Evolutionary conservation across 257 asterid species (phyloP).

Genomic region (Galeopsis tetrahit): DNA sequence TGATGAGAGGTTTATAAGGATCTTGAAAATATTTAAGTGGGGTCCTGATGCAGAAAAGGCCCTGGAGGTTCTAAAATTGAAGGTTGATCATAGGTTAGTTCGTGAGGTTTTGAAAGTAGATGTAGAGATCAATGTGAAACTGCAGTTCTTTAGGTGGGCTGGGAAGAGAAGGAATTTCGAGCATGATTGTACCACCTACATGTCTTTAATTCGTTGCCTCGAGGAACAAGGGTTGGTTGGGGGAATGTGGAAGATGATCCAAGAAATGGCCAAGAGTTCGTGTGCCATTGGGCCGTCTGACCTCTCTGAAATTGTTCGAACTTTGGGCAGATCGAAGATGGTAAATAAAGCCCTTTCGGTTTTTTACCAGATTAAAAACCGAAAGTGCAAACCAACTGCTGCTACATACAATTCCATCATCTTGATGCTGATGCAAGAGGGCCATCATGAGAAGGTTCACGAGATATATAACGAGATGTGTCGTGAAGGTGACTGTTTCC

Average conservation of each 20-base stretch:
- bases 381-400: slow-evolving; percentile 81
- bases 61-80: slow-evolving; percentile 72
- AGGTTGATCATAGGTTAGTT: slow-evolving; percentile 74
- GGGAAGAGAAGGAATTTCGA: slow-evolving; percentile 81
- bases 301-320: slow-evolving; percentile 63
- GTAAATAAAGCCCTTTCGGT: slow-evolving; percentile 69
- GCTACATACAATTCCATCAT: slow-evolving; percentile 80
- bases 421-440: slow-evolving; percentile 88
- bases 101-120: slow-evolving; percentile 78
- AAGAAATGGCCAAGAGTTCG: slow-evolving; percentile 73
- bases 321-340: slow-evolving; percentile 81
- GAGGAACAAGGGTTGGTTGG: slow-evolving; percentile 70
- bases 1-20: slow-evolving; percentile 86
- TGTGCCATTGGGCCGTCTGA: slow-evolving; percentile 62
- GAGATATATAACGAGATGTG: slow-evolving; percentile 92
- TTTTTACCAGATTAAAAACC: slow-evolving; percentile 74
- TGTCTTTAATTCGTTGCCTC: slow-evolving; percentile 70
- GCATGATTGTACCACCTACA: slow-evolving; percentile 74
- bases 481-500: slow-evolving; percentile 71
- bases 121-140: slow-evolving; percentile 75
- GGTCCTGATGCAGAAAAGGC: slow-evolving; percentile 95
- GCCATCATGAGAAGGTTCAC: slow-evolving; percentile 77
- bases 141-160: slow-evolving; percentile 90
- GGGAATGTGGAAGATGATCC: slow-evolving; percentile 79
- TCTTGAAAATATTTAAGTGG: slow-evolving; percentile 92